These are phyloP conservation scores for Lactarius vividus DNA, from an alignment of 768 basidiomycete genomes.

Conservation along the genomic window DNA sequence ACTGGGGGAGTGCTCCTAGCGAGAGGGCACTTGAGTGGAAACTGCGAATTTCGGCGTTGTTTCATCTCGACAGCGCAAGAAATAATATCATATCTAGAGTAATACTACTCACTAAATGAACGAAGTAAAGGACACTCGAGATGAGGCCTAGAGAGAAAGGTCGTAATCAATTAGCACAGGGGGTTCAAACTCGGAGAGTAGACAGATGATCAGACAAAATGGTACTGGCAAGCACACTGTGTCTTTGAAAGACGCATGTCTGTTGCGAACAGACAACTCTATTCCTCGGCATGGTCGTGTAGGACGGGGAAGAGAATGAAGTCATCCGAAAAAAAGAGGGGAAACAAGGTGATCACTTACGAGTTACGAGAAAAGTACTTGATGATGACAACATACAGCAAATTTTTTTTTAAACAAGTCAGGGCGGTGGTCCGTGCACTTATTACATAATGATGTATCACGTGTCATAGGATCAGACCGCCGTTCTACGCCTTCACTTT, in stretches of 20 bases:
- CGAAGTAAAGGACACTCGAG: background rate
- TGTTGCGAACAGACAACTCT: constrained; percentile 81
- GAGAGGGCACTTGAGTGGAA: constrained; percentile 75
- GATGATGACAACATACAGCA: background rate
- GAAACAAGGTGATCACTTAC: background rate
- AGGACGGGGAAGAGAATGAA: constrained; percentile 90
- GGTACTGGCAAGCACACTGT: constrained; percentile 88
- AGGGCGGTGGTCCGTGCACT: constrained; percentile 21
- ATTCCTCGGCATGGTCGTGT: constrained; percentile 84
- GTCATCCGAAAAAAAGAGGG: constrained; percentile 48
- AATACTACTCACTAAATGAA: constrained; percentile 6
- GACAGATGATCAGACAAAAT: constrained; percentile 63
- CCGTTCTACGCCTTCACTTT: constrained; percentile 5
- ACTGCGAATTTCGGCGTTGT: constrained; percentile 77
- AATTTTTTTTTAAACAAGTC: background rate
- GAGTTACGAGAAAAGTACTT: background rate
- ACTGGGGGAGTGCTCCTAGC: constrained; percentile 67
- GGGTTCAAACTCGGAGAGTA: background rate
- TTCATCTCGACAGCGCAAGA: constrained; percentile 25
- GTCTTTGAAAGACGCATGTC: constrained; percentile 55
- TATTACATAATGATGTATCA: constrained; percentile 9
- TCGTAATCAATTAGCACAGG: background rate
- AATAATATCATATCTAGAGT: background rate
- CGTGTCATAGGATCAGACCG: background rate
- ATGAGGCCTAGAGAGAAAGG: background rate